A percentile compares a stretch with the other conserved stretches of the same genome.
phyloP scores from a whole-genome alignment of 2,329 filamentous ascomycete genomes.

The Byssoonygena ceratinophila region DNA sequence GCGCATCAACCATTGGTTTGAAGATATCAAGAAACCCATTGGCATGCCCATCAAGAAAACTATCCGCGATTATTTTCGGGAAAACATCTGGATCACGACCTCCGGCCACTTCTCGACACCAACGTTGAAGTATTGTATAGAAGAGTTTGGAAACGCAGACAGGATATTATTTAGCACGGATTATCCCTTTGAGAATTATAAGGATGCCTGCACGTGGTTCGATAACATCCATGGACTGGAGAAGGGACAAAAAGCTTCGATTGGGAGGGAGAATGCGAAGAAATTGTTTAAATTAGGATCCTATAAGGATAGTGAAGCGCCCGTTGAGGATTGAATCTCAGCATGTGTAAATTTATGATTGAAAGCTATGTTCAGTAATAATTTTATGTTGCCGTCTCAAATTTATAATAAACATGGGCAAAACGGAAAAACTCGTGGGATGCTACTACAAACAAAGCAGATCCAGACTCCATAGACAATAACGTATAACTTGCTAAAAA shows the following conservation, averaged over 20 bases:
- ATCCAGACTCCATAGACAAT: too few relatives aligned
- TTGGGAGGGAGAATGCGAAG: conserved; percentile 41
- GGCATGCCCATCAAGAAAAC: conserved; percentile 34
- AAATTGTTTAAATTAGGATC: conserved; percentile 31
- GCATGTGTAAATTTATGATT: not conserved
- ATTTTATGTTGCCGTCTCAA: not conserved
- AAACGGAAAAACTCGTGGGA: too few relatives aligned
- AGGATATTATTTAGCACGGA: conserved; percentile 36
- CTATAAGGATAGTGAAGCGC: conserved; percentile 24
- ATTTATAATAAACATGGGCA: not conserved
- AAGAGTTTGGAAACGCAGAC: conserved; percentile 29
- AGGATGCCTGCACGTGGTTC: conserved; percentile 37
- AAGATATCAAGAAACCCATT: conserved; percentile 31
- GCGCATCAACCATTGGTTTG: conserved; percentile 38
- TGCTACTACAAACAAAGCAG: too few relatives aligned
- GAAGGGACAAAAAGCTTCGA: conserved; percentile 23
- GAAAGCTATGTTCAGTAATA: not conserved
- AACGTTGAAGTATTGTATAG: conserved; percentile 33
- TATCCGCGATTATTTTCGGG: conserved; percentile 35
- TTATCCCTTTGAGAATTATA: conserved; percentile 34
- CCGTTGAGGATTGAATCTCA: conserved; percentile 3
- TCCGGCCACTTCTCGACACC: conserved; percentile 34
- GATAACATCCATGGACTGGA: conserved; percentile 31
- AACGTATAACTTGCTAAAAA: too few relatives aligned
- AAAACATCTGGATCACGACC: conserved; percentile 37